A percentile compares a stretch with the other conserved stretches of the same genome.
phyloP scores from a whole-genome alignment of 306 rosid species.

The Vachellia collinsii region DNA sequence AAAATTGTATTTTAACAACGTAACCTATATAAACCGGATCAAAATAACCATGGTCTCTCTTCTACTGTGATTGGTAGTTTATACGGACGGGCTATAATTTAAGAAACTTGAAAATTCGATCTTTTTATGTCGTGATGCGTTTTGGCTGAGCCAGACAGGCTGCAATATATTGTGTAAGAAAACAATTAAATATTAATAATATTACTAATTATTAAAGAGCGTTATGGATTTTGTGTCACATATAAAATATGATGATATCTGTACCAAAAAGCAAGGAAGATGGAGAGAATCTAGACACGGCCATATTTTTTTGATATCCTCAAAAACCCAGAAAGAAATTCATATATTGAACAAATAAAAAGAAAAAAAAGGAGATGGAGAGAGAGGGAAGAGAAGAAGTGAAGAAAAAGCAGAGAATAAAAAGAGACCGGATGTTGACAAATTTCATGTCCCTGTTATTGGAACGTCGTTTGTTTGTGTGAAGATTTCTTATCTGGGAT shows the following conservation, averaged over 20 bases:
- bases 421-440: slow-evolving; percentile 99
- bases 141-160: neutral
- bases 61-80: too few relatives aligned
- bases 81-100: too few relatives aligned
- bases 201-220: neutral
- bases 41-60: too few relatives aligned
- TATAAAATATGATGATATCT: slow-evolving; percentile 39
- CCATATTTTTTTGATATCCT: slow-evolving; percentile 58
- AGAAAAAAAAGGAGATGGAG: neutral
- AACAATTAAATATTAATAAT: neutral
- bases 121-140: neutral
- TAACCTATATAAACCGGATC: too few relatives aligned
- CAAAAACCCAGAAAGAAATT: slow-evolving; percentile 48
- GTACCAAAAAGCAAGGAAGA: slow-evolving; percentile 65
- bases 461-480: slow-evolving; percentile 96
- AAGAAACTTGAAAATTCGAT: neutral
- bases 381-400: slow-evolving; percentile 54
- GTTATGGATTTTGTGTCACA: neutral
- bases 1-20: too few relatives aligned
- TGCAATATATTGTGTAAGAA: neutral
- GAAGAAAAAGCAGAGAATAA: slow-evolving; percentile 94
- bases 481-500: slow-evolving; percentile 99
- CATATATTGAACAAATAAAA: slow-evolving; percentile 12
- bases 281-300: slow-evolving; percentile 84
- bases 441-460: slow-evolving; percentile 99